Evolutionary conservation across 208 protist species (phyloP).

Genomic region (Crithidia expoeki): DNA sequence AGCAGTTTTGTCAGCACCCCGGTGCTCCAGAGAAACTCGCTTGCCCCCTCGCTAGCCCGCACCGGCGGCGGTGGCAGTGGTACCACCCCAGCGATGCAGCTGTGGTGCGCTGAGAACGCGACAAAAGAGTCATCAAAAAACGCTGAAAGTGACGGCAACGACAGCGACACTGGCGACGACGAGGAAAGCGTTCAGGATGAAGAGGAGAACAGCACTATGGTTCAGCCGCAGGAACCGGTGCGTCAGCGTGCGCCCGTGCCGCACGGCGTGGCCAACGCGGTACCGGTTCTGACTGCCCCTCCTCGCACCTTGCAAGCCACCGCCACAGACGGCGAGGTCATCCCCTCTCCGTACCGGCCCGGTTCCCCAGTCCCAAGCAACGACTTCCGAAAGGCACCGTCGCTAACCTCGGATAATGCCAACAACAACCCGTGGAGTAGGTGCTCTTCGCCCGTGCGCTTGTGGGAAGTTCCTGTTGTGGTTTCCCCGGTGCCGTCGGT

Average conservation of each 20-base stretch:
- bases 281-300: not conserved
- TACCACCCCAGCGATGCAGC: not conserved
- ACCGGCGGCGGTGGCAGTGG: not conserved
- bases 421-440: conserved; percentile 13
- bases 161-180: not conserved
- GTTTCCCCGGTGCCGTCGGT: not conserved
- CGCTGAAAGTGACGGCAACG: not conserved
- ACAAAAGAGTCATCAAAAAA: not conserved
- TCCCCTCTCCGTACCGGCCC: conserved; percentile 18
- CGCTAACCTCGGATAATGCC: not conserved
- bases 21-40: not conserved
- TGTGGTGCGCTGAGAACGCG: not conserved
- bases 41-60: not conserved
- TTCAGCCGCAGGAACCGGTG: not conserved
- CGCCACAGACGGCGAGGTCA: not conserved
- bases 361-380: not conserved
- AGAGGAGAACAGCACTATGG: not conserved
- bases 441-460: not conserved
- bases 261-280: conserved; percentile 1
- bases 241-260: not conserved
- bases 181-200: not conserved
- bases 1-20: conserved; percentile 18
- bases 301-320: not conserved
- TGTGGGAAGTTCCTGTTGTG: not conserved
- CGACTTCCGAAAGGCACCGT: not conserved